Evolutionary conservation across 768 basidiomycete species (phyloP).

Genomic region (Dioszegia crocea): DNA sequence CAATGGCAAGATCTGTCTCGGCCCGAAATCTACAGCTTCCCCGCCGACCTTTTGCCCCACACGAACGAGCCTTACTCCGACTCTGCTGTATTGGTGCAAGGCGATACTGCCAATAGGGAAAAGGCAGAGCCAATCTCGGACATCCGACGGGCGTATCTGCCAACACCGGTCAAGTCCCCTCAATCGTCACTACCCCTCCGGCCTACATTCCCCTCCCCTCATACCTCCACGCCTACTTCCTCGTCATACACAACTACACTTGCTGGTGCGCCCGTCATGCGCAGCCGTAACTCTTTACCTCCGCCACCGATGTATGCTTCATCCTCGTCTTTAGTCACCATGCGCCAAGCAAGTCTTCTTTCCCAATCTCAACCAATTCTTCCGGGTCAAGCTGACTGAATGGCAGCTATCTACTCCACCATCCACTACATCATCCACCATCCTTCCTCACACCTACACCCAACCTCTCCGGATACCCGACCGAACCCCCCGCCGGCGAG

Average conservation of each 20-base stretch:
- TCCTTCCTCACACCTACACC: neutral
- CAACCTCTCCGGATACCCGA: neutral
- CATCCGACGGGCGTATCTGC: too few relatives aligned
- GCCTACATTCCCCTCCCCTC: neutral
- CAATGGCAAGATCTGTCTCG: neutral
- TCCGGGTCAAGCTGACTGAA: too few relatives aligned
- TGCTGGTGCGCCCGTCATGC: neutral
- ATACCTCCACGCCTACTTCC: neutral
- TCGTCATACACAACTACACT: neutral
- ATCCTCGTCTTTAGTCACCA: neutral
- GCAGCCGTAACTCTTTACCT: neutral
- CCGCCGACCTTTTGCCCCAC: neutral
- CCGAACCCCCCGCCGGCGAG: neutral
- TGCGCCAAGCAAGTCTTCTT: neutral
- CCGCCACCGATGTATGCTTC: conserved; percentile 9
- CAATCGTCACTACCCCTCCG: neutral
- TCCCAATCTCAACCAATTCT: too few relatives aligned
- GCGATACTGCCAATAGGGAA: neutral
- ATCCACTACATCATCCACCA: neutral
- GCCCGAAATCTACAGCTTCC: neutral
- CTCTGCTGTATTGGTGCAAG: too few relatives aligned
- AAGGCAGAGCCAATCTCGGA: too few relatives aligned
- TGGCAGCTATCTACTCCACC: too few relatives aligned
- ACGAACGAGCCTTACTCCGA: too few relatives aligned
- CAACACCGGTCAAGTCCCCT: too few relatives aligned